Evolutionary conservation across 805 yeast genomes (phyloP).

Genomic region (Kurtzmaniella cleridarum): DNA sequence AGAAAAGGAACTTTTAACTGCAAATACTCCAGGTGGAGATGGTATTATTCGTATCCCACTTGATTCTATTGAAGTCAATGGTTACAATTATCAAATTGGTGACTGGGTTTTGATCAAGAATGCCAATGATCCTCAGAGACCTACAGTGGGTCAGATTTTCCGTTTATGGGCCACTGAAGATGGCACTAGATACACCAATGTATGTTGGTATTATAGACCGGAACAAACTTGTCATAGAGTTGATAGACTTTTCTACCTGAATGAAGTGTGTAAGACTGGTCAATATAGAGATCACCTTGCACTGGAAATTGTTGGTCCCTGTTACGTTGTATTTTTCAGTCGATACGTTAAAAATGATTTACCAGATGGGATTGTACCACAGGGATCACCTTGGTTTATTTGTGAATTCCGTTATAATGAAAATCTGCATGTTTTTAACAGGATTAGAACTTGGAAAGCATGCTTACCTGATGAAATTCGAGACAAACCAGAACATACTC

Average conservation of each 20-base stretch:
- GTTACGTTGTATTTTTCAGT: constrained; percentile 92
- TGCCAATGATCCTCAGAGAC: constrained; percentile 82
- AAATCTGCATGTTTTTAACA: constrained; percentile 81
- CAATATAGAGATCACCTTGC: constrained; percentile 92
- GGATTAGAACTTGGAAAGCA: constrained; percentile 97
- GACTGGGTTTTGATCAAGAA: constrained; percentile 91
- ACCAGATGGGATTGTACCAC: constrained; percentile 51
- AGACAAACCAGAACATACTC: constrained; percentile 70
- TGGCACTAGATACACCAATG: constrained; percentile 78
- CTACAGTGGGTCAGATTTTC: constrained; percentile 91
- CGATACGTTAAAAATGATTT: constrained; percentile 95
- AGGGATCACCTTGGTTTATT: constrained; percentile 80
- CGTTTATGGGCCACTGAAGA: constrained; percentile 91
- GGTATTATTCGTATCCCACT: constrained; percentile 67
- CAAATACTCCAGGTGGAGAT: constrained; percentile 38
- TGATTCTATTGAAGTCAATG: constrained; percentile 67
- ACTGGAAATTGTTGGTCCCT: constrained; percentile 85
- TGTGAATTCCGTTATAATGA: constrained; percentile 96
- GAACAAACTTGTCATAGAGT: constrained; percentile 95
- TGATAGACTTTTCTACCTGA: constrained; percentile 83
- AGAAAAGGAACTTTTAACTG: constrained; percentile 62
- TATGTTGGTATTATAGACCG: constrained; percentile 97
- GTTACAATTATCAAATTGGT: constrained; percentile 75
- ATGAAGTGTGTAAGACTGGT: constrained; percentile 95
- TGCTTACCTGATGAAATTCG: constrained; percentile 96